phyloP scores from a whole-genome alignment of 2,329 filamentous ascomycete species.

The Passalora sequoiae region DNA sequence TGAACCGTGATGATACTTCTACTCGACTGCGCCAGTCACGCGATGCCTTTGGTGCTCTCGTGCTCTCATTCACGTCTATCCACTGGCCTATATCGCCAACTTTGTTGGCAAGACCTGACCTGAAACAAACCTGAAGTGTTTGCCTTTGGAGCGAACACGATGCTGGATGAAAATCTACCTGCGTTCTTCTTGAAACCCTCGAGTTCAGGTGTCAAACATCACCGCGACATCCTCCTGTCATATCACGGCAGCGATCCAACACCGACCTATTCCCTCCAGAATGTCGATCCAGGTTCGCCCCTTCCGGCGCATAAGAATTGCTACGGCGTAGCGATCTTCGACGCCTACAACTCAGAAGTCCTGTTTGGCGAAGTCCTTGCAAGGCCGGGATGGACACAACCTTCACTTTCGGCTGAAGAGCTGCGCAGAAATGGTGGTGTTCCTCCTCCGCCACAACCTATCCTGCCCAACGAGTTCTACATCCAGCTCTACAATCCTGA shows the following conservation, averaged over 20 bases:
- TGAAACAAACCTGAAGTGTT: background rate
- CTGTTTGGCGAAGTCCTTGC: slow-evolving; percentile 83
- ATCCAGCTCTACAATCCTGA: slow-evolving; percentile 93
- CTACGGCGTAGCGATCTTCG: slow-evolving; percentile 81
- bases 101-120: background rate
- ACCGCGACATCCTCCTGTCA: slow-evolving; percentile 52
- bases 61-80: background rate
- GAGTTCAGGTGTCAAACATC: slow-evolving; percentile 46
- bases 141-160: no score
- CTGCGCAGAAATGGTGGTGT: slow-evolving; percentile 64
- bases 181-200: slow-evolving; percentile 57
- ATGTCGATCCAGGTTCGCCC: slow-evolving; percentile 60
- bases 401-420: slow-evolving; percentile 74
- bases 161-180: slow-evolving; percentile 61
- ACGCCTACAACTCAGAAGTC: slow-evolving; percentile 73
- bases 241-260: slow-evolving; percentile 75
- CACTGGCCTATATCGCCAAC: background rate
- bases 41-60: background rate
- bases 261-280: slow-evolving; percentile 74
- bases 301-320: slow-evolving; percentile 67
- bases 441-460: slow-evolving; percentile 61
- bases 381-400: slow-evolving; percentile 78
- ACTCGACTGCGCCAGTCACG: background rate
- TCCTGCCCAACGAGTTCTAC: slow-evolving; percentile 72
- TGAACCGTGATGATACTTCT: background rate